Conservation (phyloP, 805 yeast species). For the Spathaspora boniae region DNA sequence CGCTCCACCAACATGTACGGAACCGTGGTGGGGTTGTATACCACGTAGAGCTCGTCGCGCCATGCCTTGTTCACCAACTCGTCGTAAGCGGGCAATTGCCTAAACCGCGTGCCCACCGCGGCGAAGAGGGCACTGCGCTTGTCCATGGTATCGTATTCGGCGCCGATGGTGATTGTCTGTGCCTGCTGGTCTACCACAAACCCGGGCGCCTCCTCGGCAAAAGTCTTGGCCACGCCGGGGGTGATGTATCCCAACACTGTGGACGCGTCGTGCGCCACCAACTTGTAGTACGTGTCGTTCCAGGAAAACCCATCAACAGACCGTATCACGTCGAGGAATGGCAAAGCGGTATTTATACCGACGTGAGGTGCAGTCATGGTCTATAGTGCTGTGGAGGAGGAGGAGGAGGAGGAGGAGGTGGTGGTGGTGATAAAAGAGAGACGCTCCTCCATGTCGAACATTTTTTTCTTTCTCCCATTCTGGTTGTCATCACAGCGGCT, state of each 20-base stretch:
- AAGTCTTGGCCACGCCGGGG: slow-evolving; percentile 19
- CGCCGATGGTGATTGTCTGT: slow-evolving; percentile 25
- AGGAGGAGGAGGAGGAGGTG: background rate
- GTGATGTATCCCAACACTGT: slow-evolving; percentile 27
- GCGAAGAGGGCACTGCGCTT: slow-evolving; percentile 40
- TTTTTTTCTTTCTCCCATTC: background rate
- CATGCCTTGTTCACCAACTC: slow-evolving; percentile 54
- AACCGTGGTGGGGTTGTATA: slow-evolving; percentile 51
- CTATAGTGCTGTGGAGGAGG: no score
- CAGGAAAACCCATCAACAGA: slow-evolving; percentile 22
- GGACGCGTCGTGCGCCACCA: slow-evolving; percentile 19
- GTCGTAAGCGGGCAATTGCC: slow-evolving; percentile 21
- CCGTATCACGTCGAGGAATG: slow-evolving; percentile 16
- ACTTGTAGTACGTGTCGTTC: slow-evolving; percentile 4
- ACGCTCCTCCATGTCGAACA: no score
- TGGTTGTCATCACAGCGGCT: background rate
- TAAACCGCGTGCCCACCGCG: slow-evolving; percentile 41
- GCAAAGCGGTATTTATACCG: no score
- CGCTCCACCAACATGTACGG: slow-evolving; percentile 77
- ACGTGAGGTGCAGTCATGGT: no score
- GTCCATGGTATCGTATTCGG: slow-evolving; percentile 34
- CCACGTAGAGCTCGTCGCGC: slow-evolving; percentile 80
- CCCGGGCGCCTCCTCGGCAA: slow-evolving; percentile 13
- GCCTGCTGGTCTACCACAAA: slow-evolving; percentile 19
- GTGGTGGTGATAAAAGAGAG: slow-evolving; percentile 1